Base-by-base conservation (phyloP, 164 flowering plant genomes). In the Annona squamosa region DNA sequence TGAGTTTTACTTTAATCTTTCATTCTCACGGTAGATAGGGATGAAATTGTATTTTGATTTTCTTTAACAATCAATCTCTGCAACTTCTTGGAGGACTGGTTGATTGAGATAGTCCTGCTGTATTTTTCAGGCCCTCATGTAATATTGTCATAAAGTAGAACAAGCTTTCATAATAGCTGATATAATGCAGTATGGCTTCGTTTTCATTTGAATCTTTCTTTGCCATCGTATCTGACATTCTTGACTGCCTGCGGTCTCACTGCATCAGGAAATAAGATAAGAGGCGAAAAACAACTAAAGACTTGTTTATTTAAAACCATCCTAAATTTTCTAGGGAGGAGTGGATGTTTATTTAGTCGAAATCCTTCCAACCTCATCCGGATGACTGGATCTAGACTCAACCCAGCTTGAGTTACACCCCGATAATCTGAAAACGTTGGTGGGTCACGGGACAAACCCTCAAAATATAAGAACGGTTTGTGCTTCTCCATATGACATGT, bases 61-160 rank as follows among this genome's bases (percentile, higher is more conserved):
- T 43, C 26, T 63, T 63, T 63, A 41, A 16, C 46, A 66, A 43
- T 66, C 4, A 46, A 41, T 7, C 46, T n/a, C 41, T 10, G 37
- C 41, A 63, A 12, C 2, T 65, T 65, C 45, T 65, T 42, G 2
- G 7, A 63, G 47, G 46, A 42, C 16, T 65, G 13, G 16, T 37
- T 43, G 68, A 65, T 9, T 6, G 12, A 66, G 68, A 66, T 41
- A 42, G 6, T 66, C 46, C 68, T 66, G 68, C 45, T 66, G 47
- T 66, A 66, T 66, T 66, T 66, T 66, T 12, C 4, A 41, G 12
- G 46, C 41, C 12, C 12, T 42, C 13, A 7, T 52, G 59, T 52
- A 52, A 10, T 52, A 52, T 52, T 52, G 13, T 52, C 13, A 52
- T 10, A 52, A 52, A 52, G 13, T 16, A 10, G 9, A 52, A 52